Conservation (phyloP, 2,329 filamentous ascomycete genomes). For the Herpotrichia juniperi region DNA sequence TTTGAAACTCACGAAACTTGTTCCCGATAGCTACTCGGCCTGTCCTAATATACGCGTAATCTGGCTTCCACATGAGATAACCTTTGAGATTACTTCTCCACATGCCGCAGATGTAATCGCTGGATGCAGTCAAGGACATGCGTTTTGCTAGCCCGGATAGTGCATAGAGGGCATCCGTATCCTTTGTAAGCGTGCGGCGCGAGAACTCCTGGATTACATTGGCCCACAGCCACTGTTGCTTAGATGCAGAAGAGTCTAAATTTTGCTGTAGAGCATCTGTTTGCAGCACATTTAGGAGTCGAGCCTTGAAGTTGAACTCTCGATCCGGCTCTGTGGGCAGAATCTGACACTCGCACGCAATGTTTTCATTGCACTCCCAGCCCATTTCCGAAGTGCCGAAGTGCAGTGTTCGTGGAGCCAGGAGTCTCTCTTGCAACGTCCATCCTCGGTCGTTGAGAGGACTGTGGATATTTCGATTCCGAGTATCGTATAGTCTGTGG, state of each 20-base stretch:
- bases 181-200: not conserved
- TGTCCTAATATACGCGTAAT: not conserved
- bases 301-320: conserved; percentile 3
- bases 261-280: not conserved
- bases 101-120: not conserved
- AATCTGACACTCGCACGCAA: conserved; percentile 3
- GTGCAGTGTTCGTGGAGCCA: not conserved
- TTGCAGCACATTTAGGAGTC: not conserved
- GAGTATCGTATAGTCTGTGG: not conserved
- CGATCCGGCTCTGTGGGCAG: not conserved
- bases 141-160: no score
- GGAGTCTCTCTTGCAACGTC: not conserved
- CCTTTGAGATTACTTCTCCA: not conserved
- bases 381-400: not conserved
- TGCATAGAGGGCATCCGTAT: not conserved
- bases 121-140: not conserved
- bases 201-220: conserved; percentile 1
- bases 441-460: conserved; percentile 1
- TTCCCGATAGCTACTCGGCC: not conserved
- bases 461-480: not conserved
- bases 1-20: not conserved
- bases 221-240: not conserved
- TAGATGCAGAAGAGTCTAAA: not conserved
- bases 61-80: not conserved
- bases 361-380: not conserved